Percentiles rank a stretch among this genome's conserved stretches.
These are phyloP conservation scores for Trametes sanguinea DNA, from an alignment of 768 basidiomycete genomes.

Conservation along the genomic window DNA sequence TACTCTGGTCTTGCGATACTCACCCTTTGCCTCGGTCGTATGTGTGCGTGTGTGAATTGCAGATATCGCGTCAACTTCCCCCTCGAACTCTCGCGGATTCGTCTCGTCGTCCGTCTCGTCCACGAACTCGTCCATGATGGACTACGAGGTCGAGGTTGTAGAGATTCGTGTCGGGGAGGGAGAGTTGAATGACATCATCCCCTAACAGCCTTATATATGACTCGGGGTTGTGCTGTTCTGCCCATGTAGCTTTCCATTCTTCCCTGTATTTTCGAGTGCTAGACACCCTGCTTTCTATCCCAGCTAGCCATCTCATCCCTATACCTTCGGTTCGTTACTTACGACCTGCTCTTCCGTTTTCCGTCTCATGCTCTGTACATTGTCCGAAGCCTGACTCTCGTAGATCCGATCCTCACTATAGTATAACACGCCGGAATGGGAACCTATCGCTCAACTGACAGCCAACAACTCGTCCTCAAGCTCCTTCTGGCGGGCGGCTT, in stretches of 20 bases:
- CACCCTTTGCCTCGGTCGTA: conserved; percentile 20
- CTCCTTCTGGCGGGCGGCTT: conserved; percentile 55
- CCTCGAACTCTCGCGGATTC: conserved; percentile 67
- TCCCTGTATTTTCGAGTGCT: conserved; percentile 18
- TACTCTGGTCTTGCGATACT: conserved; percentile 22
- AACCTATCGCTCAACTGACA: conserved; percentile 28
- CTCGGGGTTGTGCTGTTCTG: neutral
- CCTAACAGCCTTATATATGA: conserved; percentile 33
- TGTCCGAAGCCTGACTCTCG: conserved; percentile 2
- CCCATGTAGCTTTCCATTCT: conserved; percentile 13
- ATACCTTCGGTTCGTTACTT: conserved; percentile 15
- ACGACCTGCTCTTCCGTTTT: neutral
- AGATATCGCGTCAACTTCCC: conserved; percentile 86
- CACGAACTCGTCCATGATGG: conserved; percentile 63
- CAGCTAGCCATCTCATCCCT: conserved; percentile 5
- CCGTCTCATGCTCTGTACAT: conserved; percentile 17
- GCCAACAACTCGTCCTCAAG: conserved; percentile 68
- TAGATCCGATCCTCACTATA: conserved; percentile 9
- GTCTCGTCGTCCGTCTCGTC: conserved; percentile 70
- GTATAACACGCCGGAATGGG: conserved; percentile 14
- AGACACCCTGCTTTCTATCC: conserved; percentile 13
- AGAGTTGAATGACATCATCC: conserved; percentile 78
- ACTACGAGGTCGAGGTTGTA: conserved; percentile 85
- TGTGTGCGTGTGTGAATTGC: conserved; percentile 10
- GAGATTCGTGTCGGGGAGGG: conserved; percentile 83